Percentiles rank a stretch among this genome's conserved stretches.
Evolutionary conservation across 306 rosid genomes (phyloP).

Genomic region (Vicia villosa): DNA sequence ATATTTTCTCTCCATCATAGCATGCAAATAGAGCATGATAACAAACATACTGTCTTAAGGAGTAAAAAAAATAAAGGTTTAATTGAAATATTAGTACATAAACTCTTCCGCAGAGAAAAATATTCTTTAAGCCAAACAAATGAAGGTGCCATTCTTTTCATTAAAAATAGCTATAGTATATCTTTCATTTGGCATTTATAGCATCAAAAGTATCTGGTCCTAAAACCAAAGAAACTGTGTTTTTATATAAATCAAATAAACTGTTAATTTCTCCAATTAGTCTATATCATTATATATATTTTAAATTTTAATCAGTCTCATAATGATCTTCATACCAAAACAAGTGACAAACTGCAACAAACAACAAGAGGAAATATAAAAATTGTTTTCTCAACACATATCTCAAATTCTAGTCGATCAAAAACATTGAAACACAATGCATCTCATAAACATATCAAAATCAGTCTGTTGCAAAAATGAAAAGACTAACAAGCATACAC

Average conservation of each 20-base stretch:
- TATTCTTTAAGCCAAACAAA: slow-evolving; percentile 23
- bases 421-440: slow-evolving; percentile 5
- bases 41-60: slow-evolving; percentile 5
- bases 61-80: background rate
- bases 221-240: background rate
- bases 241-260: background rate
- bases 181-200: too few species aligned
- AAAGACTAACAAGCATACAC: slow-evolving; percentile 13
- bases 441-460: background rate
- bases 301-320: background rate
- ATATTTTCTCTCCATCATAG: background rate
- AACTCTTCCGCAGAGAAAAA: slow-evolving; percentile 1
- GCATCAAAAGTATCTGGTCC: background rate
- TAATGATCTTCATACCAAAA: background rate
- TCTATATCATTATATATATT: slow-evolving; percentile 1
- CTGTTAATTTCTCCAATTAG: background rate
- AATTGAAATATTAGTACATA: background rate
- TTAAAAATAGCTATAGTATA: background rate
- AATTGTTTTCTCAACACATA: background rate
- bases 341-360: slow-evolving; percentile 10
- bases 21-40: slow-evolving; percentile 22
- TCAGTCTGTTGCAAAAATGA: background rate
- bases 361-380: slow-evolving; percentile 3
- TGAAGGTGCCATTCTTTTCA: background rate
- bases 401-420: background rate